A percentile compares a stretch with the other conserved stretches of the same genome.
Conservation (phyloP, 78 protist species). For the Protostelium mycophagum region DNA sequence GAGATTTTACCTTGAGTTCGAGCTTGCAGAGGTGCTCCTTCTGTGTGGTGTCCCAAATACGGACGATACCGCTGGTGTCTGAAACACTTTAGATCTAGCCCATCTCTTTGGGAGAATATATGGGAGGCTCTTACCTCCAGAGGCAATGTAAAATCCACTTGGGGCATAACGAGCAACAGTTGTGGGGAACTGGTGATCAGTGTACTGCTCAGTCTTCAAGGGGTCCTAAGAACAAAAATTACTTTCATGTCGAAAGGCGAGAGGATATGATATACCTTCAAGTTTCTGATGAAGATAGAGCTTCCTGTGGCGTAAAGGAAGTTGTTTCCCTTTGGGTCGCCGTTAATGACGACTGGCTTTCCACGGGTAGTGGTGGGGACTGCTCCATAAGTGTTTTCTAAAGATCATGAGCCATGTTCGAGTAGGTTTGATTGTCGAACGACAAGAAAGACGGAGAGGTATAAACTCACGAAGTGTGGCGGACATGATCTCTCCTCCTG, state of each 20-base stretch:
- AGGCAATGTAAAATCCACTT: constrained; percentile 84
- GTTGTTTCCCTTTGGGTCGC: constrained; percentile 80
- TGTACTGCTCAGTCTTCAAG: constrained; percentile 66
- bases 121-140: constrained; percentile 66
- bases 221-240: not conserved
- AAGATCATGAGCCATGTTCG: not conserved
- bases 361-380: constrained; percentile 80
- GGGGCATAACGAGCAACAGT: constrained; percentile 88
- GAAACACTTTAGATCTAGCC: not conserved
- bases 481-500: not conserved
- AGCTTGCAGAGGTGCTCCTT: constrained; percentile 79
- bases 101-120: not conserved
- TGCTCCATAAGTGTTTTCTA: constrained; percentile 71
- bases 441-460: no score
- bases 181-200: constrained; percentile 73
- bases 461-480: not conserved
- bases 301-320: constrained; percentile 72
- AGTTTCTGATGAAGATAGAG: constrained; percentile 69
- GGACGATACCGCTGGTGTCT: constrained; percentile 74
- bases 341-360: constrained; percentile 40
- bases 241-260: not conserved
- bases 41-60: constrained; percentile 89
- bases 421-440: not conserved
- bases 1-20: constrained; percentile 43
- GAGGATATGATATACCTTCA: constrained; percentile 33